These are phyloP conservation scores for Aspergillus homomorphus DNA, from an alignment of 495 filamentous ascomycete genomes.

Conservation along the genomic window DNA sequence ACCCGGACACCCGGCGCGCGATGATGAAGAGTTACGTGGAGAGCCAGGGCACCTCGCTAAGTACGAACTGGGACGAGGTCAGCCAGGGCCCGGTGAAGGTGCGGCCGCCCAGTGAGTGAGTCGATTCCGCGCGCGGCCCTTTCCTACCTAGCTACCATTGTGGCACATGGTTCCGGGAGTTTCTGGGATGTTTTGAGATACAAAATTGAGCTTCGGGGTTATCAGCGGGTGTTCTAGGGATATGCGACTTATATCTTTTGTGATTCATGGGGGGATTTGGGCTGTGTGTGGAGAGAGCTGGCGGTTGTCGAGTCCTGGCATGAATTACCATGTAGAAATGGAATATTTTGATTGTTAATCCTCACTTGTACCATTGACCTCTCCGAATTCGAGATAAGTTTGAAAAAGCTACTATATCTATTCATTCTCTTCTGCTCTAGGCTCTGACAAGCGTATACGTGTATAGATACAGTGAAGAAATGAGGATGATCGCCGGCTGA, in stretches of 20 bases:
- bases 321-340: too few species aligned
- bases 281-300: too few species aligned
- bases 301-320: too few species aligned
- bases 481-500: neutral
- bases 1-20: constrained; percentile 76
- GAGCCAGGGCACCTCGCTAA: constrained; percentile 88
- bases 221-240: too few species aligned
- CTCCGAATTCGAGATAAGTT: neutral
- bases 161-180: too few species aligned
- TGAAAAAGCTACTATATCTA: neutral
- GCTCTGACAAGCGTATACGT: neutral
- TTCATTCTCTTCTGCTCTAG: neutral
- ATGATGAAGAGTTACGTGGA: constrained; percentile 98
- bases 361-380: too few species aligned
- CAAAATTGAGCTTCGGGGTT: constrained; percentile 13
- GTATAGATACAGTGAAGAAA: neutral
- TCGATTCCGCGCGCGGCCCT: neutral
- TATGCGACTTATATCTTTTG: too few species aligned
- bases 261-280: too few species aligned
- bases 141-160: too few species aligned
- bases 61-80: constrained; percentile 91
- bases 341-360: too few species aligned
- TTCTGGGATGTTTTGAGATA: too few species aligned
- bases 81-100: constrained; percentile 67
- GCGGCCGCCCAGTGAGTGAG: constrained; percentile 54